Percentiles rank a stretch among this genome's conserved stretches.
Conservation (phyloP, 2,329 filamentous ascomycete genomes). For the Dichotomopilus funicola region DNA sequence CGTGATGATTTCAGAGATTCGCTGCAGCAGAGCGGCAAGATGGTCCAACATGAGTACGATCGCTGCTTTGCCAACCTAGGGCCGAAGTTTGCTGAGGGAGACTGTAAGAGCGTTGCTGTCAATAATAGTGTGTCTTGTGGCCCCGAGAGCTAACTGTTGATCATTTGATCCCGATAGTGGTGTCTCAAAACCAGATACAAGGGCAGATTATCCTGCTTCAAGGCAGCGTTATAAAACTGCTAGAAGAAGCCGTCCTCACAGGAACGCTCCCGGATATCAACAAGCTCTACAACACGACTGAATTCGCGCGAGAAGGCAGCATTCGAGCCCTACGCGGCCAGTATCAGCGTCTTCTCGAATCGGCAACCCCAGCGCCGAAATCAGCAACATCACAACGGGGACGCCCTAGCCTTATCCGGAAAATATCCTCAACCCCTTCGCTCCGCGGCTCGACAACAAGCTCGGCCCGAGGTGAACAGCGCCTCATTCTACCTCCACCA, state of each 20-base stretch:
- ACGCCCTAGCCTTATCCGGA: slow-evolving; percentile 13
- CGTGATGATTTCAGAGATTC: slow-evolving; percentile 24
- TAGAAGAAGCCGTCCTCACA: slow-evolving; percentile 32
- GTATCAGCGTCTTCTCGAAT: slow-evolving; percentile 27
- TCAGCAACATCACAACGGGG: slow-evolving; percentile 6
- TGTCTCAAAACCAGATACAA: slow-evolving; percentile 33
- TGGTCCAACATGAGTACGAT: slow-evolving; percentile 32
- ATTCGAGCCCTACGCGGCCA: slow-evolving; percentile 32
- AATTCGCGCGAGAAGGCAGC: slow-evolving; percentile 30
- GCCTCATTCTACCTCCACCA: no score
- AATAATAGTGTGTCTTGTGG: neutral
- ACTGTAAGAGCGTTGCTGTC: slow-evolving; percentile 20
- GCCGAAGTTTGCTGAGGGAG: slow-evolving; percentile 31
- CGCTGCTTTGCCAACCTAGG: slow-evolving; percentile 28
- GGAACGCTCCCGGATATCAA: slow-evolving; percentile 28
- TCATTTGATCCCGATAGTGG: slow-evolving; percentile 11
- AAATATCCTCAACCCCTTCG: slow-evolving; percentile 21
- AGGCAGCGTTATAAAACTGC: slow-evolving; percentile 32
- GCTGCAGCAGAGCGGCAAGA: slow-evolving; percentile 27
- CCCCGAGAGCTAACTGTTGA: no score
- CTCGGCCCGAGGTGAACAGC: neutral
- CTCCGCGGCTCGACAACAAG: slow-evolving; percentile 1
- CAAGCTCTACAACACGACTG: slow-evolving; percentile 29
- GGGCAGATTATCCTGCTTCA: slow-evolving; percentile 34
- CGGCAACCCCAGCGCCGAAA: no score